Evolutionary conservation across 495 filamentous ascomycete species (phyloP).

Genomic region (Extremus antarcticus): DNA sequence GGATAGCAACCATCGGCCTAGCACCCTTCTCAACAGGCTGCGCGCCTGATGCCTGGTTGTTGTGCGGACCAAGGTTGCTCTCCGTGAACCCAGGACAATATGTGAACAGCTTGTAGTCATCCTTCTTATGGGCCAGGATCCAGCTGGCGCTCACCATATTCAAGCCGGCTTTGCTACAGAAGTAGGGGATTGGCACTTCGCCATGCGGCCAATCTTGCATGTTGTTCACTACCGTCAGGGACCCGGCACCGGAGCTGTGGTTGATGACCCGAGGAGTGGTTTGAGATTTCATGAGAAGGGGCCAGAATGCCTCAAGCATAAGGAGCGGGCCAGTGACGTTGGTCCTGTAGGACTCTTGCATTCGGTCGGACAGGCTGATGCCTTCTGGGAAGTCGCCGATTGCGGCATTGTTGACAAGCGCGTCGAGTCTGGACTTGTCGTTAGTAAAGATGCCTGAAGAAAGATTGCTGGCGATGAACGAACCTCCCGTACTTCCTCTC

Average conservation of each 20-base stretch:
- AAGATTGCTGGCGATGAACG: no score
- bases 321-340: constrained; percentile 32
- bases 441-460: constrained; percentile 5
- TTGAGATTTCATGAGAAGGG: constrained; percentile 28
- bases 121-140: constrained; percentile 10
- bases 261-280: constrained; percentile 29
- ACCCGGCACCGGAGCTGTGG: constrained; percentile 30
- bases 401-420: constrained; percentile 33
- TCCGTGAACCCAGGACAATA: constrained; percentile 23
- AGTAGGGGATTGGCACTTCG: constrained; percentile 23
- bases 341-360: constrained; percentile 25
- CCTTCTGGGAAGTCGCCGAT: constrained; percentile 5
- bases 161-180: constrained; percentile 34
- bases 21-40: constrained; percentile 14
- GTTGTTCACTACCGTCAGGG: constrained; percentile 22
- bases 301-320: constrained; percentile 31
- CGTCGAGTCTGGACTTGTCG: constrained; percentile 19
- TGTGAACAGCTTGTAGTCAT: constrained; percentile 20
- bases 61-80: constrained; percentile 21
- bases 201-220: constrained; percentile 8
- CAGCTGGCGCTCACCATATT: constrained; percentile 29
- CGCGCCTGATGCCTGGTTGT: constrained; percentile 21
- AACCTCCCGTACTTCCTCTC: constrained; percentile 6
- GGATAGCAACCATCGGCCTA: constrained; percentile 19
- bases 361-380: constrained; percentile 16